These are phyloP conservation scores for Fraxinus cuspidata DNA, from an alignment of 257 asterid genomes.

Conservation along the genomic window DNA sequence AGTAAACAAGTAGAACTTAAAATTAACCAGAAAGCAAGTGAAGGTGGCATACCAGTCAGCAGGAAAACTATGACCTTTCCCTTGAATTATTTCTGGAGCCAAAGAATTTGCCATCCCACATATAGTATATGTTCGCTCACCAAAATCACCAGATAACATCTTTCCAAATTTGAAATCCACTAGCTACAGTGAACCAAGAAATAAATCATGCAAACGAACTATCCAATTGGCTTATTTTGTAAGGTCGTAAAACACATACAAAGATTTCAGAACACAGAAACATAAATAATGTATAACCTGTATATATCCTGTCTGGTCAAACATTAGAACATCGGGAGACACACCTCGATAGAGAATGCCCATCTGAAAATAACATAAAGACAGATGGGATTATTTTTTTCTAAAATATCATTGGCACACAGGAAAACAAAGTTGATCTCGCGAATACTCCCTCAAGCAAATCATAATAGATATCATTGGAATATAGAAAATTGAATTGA, in stretches of 20 bases:
- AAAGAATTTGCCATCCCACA: constrained; percentile 87
- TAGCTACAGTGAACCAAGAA: constrained; percentile 53
- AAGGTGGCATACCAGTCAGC: constrained; percentile 77
- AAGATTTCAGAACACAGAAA: constrained; percentile 11
- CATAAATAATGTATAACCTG: constrained; percentile 51
- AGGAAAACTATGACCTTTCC: constrained; percentile 89
- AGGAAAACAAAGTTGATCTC: constrained; percentile 21
- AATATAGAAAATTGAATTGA: constrained; percentile 20
- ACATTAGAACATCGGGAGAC: constrained; percentile 76
- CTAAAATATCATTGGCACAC: not conserved
- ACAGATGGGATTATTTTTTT: constrained; percentile 6
- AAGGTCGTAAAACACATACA: no score
- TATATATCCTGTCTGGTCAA: constrained; percentile 74
- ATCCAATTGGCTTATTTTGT: not conserved
- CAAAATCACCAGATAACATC: constrained; percentile 56
- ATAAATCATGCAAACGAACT: constrained; percentile 28
- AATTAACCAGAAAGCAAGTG: constrained; percentile 1
- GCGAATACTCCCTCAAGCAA: constrained; percentile 67
- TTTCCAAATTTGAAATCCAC: constrained; percentile 96
- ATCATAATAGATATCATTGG: constrained; percentile 26
- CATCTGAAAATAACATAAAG: constrained; percentile 44
- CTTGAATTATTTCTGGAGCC: constrained; percentile 95
- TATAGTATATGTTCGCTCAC: constrained; percentile 75
- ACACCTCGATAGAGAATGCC: constrained; percentile 82
- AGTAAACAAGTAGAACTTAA: not conserved